phyloP scores from a whole-genome alignment of 2,329 filamentous ascomycete species.

The Fonsecaea pedrosoi region DNA sequence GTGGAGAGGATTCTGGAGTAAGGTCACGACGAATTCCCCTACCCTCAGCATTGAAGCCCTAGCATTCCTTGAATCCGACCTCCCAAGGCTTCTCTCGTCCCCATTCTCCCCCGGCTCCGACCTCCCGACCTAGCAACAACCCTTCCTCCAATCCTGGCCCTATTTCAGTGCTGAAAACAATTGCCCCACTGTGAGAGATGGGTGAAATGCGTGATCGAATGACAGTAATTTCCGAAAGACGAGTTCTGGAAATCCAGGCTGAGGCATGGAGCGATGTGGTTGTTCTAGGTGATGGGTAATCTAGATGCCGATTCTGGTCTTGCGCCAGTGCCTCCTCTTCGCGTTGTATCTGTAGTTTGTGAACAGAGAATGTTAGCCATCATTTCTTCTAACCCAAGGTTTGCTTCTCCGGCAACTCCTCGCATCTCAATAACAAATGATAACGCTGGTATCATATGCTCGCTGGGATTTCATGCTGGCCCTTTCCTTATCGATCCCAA shows the following conservation, averaged over 20 bases:
- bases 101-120: not conserved
- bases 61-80: not conserved
- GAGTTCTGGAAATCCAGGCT: not conserved
- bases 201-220: not conserved
- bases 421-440: too few species aligned
- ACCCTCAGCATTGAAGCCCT: not conserved
- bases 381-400: not conserved
- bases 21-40: not conserved
- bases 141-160: not conserved
- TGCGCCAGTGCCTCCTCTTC: slow-evolving; percentile 99
- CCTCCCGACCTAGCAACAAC: not conserved
- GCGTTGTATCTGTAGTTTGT: slow-evolving; percentile 85
- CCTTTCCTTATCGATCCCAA: not conserved
- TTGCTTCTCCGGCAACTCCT: not conserved
- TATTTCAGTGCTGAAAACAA: not conserved
- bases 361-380: slow-evolving; percentile 13
- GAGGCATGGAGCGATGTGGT: not conserved
- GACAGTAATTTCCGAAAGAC: not conserved
- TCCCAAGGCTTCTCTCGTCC: not conserved
- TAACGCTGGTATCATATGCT: too few species aligned
- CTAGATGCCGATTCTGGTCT: slow-evolving; percentile 99
- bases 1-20: not conserved
- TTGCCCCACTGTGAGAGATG: not conserved
- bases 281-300: slow-evolving; percentile 49
- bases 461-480: too few species aligned